These are phyloP conservation scores for Leptosphaerulina australis DNA, from an alignment of 2,329 filamentous ascomycete species.

Conservation along the genomic window DNA sequence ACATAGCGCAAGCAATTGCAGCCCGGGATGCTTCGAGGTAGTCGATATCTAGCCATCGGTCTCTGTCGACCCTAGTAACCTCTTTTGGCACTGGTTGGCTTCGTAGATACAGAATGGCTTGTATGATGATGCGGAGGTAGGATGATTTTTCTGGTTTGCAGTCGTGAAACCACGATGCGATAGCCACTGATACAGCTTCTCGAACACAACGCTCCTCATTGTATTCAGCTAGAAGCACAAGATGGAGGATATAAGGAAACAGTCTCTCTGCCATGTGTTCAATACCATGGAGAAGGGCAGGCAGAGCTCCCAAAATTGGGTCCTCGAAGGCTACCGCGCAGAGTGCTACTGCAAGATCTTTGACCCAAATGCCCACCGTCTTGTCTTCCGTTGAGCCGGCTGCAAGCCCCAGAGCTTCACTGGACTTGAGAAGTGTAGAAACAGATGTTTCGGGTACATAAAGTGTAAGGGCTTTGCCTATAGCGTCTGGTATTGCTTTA, in stretches of 20 bases:
- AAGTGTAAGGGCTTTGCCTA: constrained; percentile 38
- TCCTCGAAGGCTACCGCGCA: constrained; percentile 59
- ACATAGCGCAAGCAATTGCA: constrained; percentile 80
- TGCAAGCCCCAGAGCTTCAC: constrained; percentile 26
- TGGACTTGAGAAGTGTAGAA: neutral
- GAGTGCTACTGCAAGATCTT: constrained; percentile 66
- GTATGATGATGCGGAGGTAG: constrained; percentile 75
- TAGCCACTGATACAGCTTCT: constrained; percentile 64
- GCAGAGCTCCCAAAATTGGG: constrained; percentile 71
- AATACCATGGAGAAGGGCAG: constrained; percentile 68
- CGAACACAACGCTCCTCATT: constrained; percentile 66
- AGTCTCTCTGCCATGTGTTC: constrained; percentile 73
- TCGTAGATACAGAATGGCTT: constrained; percentile 84
- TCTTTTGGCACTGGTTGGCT: constrained; percentile 78
- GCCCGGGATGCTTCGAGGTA: constrained; percentile 71
- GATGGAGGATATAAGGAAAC: constrained; percentile 84
- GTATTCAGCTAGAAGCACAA: constrained; percentile 74
- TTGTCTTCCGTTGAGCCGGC: constrained; percentile 27
- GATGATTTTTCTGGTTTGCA: constrained; percentile 57
- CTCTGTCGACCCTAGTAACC: constrained; percentile 75
- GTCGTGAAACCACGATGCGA: constrained; percentile 67
- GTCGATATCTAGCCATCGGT: constrained; percentile 86
- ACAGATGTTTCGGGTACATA: constrained; percentile 25
- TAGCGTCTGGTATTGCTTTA: constrained; percentile 37
- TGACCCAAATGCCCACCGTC: constrained; percentile 61